Base-by-base conservation (phyloP, 805 yeast species). In the Brettanomyces bruxellensis region DNA sequence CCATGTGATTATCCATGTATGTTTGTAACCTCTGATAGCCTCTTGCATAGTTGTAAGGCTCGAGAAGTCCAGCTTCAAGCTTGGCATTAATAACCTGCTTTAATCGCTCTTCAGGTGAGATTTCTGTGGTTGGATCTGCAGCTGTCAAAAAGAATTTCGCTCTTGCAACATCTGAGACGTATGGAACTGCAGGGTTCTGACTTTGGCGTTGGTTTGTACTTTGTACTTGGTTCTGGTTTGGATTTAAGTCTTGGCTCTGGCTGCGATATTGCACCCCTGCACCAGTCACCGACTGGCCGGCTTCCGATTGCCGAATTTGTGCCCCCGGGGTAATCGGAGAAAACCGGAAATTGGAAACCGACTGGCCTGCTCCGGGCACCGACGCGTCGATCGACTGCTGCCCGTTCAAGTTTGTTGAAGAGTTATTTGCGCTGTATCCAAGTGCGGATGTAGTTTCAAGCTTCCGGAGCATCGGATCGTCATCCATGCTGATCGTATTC, bases 101-200 rank as follows among this genome's bases (percentile, higher is more conserved):
- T 54, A 91, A 71, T 49, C 97, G 73, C 59, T 89, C 97, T 59
- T 90, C 97, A 0, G 97, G 96, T 0, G 95, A 86, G 35, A 86
- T 83, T 53, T 88, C 96, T 2, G 91, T 87, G 0, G 96, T 86
- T 4, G 98, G 98, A 61, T 91, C 98, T 0, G 97, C 97, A 0
- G 98, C 98, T 0, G 97, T 91, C 43, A 91, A 67, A 67, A 91
- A 90, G 65, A 91, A 91, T 63, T 89, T 89, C 60, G 90, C 97
- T 52, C 88, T 75, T 1, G 96, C 95, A 2, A 93, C 81, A 47
- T 86, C 91, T 0, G 82, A 76, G 4, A 78, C 71, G 37, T 57
- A 55, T 4, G 70, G 66, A 2, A 46, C 22, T 9, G 24, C 23
- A 3, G 45, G 32, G 22, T 41, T 18, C 18, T 18, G 18, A 18